These are phyloP conservation scores for Cladorrhinum sp. DNA, from an alignment of 2,329 filamentous ascomycete genomes.

Conservation along the genomic window DNA sequence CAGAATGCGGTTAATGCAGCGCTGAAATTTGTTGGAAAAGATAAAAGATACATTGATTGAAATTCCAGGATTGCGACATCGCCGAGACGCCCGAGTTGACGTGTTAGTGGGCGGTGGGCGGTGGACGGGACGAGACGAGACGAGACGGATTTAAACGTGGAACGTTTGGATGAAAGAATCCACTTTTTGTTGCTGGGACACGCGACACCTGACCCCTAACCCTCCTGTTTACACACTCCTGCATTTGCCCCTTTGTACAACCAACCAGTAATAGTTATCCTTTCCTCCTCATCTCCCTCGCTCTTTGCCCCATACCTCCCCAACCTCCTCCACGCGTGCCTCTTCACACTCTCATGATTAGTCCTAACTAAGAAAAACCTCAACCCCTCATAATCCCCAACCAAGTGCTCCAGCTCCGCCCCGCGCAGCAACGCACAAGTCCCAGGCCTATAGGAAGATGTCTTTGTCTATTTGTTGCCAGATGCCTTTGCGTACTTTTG, in stretches of 20 bases:
- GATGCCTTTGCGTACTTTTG: too few relatives aligned
- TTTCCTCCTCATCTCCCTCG: neutral
- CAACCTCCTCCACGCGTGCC: too few relatives aligned
- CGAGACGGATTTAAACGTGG: neutral
- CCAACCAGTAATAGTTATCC: neutral
- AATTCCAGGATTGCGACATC: neutral
- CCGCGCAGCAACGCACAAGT: too few relatives aligned
- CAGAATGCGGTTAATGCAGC: too few relatives aligned
- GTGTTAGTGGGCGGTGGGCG: neutral
- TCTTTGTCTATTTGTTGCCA: too few relatives aligned
- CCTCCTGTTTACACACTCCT: neutral
- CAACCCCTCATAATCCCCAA: too few relatives aligned
- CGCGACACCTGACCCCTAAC: neutral
- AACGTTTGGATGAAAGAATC: neutral
- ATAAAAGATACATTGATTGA: neutral
- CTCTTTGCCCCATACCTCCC: too few relatives aligned
- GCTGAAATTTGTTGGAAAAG: neutral
- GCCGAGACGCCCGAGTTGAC: neutral
- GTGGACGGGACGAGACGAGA: too few relatives aligned
- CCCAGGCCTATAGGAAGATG: too few relatives aligned
- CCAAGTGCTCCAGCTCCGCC: too few relatives aligned
- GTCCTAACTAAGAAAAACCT: too few relatives aligned
- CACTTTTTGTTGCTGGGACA: neutral
- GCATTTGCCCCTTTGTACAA: neutral
- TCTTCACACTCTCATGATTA: too few relatives aligned